A percentile compares a stretch with the other conserved stretches of the same genome.
These are phyloP conservation scores for Suhomyces canberraensis DNA, from an alignment of 805 yeast species.

Conservation along the genomic window DNA sequence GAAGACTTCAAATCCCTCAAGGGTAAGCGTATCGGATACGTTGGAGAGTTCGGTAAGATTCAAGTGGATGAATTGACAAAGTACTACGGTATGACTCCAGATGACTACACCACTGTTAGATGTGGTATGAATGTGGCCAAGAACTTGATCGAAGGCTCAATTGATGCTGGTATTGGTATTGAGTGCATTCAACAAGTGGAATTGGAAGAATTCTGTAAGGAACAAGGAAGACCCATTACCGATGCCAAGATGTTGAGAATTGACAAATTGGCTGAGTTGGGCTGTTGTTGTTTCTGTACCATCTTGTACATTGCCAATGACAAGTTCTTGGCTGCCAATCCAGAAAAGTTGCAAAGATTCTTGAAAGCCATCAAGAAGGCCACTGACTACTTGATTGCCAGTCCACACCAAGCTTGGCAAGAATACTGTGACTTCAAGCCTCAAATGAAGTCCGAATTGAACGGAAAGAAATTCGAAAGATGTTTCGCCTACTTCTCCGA, in stretches of 20 bases:
- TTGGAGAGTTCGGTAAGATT: conserved; percentile 58
- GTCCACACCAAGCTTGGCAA: conserved; percentile 46
- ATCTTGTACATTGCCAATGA: conserved; percentile 54
- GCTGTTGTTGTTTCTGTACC: conserved; percentile 59
- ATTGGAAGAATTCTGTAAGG: conserved; percentile 47
- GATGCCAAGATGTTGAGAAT: conserved; percentile 57
- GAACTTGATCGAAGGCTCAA: conserved; percentile 51
- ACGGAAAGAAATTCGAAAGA: conserved; percentile 47
- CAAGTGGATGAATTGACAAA: conserved; percentile 55
- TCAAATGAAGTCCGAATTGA: conserved; percentile 38
- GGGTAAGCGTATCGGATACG: conserved; percentile 55
- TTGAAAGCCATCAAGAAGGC: conserved; percentile 49
- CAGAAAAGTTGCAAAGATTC: conserved; percentile 44
- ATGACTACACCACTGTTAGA: conserved; percentile 55
- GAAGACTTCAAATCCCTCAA: conserved; percentile 49
- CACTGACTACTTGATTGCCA: conserved; percentile 44
- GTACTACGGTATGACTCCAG: conserved; percentile 54
- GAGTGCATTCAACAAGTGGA: conserved; percentile 60
- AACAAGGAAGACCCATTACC: conserved; percentile 39
- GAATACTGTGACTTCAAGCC: conserved; percentile 49
- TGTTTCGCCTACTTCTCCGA: conserved; percentile 54
- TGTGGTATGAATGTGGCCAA: conserved; percentile 61
- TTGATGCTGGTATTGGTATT: conserved; percentile 58
- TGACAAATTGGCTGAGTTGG: conserved; percentile 53
- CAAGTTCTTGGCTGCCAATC: conserved; percentile 44